Evolutionary conservation across 2,329 filamentous ascomycete genomes (phyloP).

Genomic region (Fusarium sp.): DNA sequence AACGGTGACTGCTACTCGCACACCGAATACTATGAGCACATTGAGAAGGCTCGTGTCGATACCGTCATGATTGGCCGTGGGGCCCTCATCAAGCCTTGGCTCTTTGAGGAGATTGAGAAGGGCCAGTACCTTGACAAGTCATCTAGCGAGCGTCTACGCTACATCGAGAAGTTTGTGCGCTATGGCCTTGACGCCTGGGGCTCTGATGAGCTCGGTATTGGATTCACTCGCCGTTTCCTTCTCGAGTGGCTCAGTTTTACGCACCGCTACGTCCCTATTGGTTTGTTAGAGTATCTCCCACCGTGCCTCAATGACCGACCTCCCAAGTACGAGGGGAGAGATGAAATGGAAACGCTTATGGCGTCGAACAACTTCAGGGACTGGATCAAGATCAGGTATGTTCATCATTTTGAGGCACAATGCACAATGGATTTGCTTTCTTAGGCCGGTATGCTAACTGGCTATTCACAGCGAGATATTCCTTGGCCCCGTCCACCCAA

Average conservation of each 20-base stretch:
- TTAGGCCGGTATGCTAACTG: slow-evolving; percentile 16
- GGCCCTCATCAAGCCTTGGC: slow-evolving; percentile 96
- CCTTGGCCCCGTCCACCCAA: slow-evolving; percentile 86
- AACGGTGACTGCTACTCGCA: slow-evolving; percentile 98
- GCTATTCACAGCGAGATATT: slow-evolving; percentile 84
- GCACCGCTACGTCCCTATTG: slow-evolving; percentile 89
- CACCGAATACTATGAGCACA: slow-evolving; percentile 81
- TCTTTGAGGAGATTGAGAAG: slow-evolving; percentile 94
- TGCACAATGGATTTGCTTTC: neutral
- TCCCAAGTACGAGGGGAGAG: slow-evolving; percentile 81
- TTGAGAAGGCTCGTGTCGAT: slow-evolving; percentile 83
- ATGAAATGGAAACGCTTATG: slow-evolving; percentile 94
- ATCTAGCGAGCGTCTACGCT: slow-evolving; percentile 82
- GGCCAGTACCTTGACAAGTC: slow-evolving; percentile 97
- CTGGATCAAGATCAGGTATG: slow-evolving; percentile 98
- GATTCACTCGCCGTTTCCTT: slow-evolving; percentile 89
- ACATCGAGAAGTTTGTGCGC: slow-evolving; percentile 88
- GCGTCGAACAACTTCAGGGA: slow-evolving; percentile 92
- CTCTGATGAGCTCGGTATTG: slow-evolving; percentile 91
- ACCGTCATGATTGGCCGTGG: slow-evolving; percentile 98
- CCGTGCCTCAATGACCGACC: slow-evolving; percentile 90
- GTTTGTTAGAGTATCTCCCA: slow-evolving; percentile 86
- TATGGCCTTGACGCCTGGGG: slow-evolving; percentile 96
- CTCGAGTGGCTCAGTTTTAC: slow-evolving; percentile 96
- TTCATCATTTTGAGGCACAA: slow-evolving; percentile 25